Percentiles rank a stretch among this genome's conserved stretches.
These are phyloP conservation scores for Lotmaria passim DNA, from an alignment of 208 protist species.

Conservation along the genomic window DNA sequence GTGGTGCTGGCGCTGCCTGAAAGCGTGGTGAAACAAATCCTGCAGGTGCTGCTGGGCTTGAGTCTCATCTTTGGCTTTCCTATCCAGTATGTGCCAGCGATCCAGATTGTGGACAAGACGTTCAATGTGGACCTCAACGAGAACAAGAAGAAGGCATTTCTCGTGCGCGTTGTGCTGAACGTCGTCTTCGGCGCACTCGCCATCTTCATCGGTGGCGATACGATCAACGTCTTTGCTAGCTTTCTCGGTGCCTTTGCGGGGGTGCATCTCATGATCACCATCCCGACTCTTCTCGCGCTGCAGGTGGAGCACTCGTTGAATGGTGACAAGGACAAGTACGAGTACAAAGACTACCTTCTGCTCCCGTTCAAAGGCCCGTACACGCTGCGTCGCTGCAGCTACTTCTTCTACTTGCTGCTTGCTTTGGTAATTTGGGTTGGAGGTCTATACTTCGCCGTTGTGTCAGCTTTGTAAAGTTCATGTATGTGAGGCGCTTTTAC, in stretches of 20 bases:
- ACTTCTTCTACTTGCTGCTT: constrained; percentile 63
- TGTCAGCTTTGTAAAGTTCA: constrained; percentile 14
- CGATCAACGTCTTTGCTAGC: constrained; percentile 77
- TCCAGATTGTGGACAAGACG: constrained; percentile 77
- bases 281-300: constrained; percentile 65
- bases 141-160: constrained; percentile 34
- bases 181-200: constrained; percentile 56
- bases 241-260: constrained; percentile 82
- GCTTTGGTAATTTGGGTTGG: constrained; percentile 53
- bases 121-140: constrained; percentile 42
- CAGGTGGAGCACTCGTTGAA: constrained; percentile 51
- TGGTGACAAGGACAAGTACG: constrained; percentile 33
- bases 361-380: constrained; percentile 52
- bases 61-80: constrained; percentile 81
- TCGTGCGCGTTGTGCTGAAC: constrained; percentile 62
- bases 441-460: constrained; percentile 56
- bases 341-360: constrained; percentile 46
- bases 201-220: constrained; percentile 65
- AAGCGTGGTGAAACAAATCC: constrained; percentile 41
- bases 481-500: too few species aligned
- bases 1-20: constrained; percentile 72
- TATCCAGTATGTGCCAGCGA: constrained; percentile 84
- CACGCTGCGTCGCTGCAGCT: constrained; percentile 37
- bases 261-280: constrained; percentile 83
- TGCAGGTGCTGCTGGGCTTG: constrained; percentile 65